Conservation (phyloP, 495 filamentous ascomycete species). For the Daldinia childiae region DNA sequence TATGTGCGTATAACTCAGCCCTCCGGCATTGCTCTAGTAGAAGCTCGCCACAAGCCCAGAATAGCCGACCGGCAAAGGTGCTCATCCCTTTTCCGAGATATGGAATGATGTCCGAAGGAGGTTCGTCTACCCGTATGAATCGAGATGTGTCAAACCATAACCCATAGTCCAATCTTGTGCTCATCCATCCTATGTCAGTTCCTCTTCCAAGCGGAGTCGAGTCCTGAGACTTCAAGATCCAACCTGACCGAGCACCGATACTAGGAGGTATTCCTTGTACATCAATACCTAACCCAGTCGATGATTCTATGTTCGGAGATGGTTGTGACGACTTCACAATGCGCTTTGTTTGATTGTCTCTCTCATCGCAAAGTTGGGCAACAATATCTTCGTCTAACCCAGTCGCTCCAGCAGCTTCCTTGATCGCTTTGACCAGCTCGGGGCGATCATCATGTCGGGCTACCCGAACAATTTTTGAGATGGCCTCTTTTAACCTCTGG, state of each 20-base stretch:
- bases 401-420: constrained; percentile 26
- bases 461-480: constrained; percentile 26
- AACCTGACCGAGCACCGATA: neutral
- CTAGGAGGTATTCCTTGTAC: neutral
- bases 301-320: neutral
- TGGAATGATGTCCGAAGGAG: constrained; percentile 34
- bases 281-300: neutral
- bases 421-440: constrained; percentile 26
- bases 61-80: constrained; percentile 38
- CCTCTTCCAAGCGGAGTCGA: neutral
- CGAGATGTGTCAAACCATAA: constrained; percentile 35
- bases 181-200: constrained; percentile 3
- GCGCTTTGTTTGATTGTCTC: neutral
- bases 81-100: constrained; percentile 28
- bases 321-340: neutral
- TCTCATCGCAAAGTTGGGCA: neutral
- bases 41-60: constrained; percentile 33
- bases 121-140: constrained; percentile 17
- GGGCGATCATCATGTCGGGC: constrained; percentile 22
- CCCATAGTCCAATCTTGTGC: constrained; percentile 34
- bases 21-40: constrained; percentile 25
- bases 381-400: constrained; percentile 14
- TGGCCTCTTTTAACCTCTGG: constrained; percentile 30
- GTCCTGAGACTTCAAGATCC: constrained; percentile 8
- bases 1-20: constrained; percentile 1